Conservation (phyloP, 2,329 filamentous ascomycete genomes). For the Metarhizium guizhouense region DNA sequence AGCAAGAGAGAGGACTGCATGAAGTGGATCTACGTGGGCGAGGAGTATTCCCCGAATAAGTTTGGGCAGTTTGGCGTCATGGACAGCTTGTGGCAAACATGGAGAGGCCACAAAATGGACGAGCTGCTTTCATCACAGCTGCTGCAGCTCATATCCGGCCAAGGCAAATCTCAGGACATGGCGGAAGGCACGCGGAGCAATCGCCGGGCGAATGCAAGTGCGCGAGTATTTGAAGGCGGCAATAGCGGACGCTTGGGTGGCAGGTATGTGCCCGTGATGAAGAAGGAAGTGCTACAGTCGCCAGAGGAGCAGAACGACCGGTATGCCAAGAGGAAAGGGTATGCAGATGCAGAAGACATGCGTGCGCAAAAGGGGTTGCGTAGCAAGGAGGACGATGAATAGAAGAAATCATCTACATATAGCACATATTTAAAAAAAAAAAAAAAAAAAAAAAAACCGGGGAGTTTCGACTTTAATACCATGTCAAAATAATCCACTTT, state of each 20-base stretch:
- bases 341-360: constrained; percentile 41
- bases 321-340: constrained; percentile 54
- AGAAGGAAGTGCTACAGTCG: constrained; percentile 37
- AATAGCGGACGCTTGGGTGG: constrained; percentile 41
- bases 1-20: constrained; percentile 45
- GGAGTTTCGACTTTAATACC: neutral
- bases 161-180: constrained; percentile 29
- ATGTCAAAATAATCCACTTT: too few species aligned
- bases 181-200: constrained; percentile 25
- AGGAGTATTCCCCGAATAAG: constrained; percentile 49
- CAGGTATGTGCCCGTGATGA: constrained; percentile 45
- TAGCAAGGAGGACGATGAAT: constrained; percentile 19
- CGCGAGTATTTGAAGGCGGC: constrained; percentile 44
- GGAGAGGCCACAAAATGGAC: constrained; percentile 81
- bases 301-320: constrained; percentile 50
- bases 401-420: constrained; percentile 12
- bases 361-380: constrained; percentile 21
- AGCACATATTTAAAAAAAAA: constrained; percentile 6
- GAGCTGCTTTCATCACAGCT: constrained; percentile 73
- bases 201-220: constrained; percentile 17
- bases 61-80: constrained; percentile 59
- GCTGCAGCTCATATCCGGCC: constrained; percentile 49
- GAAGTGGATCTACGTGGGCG: constrained; percentile 71
- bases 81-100: constrained; percentile 71
- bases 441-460: neutral